phyloP scores from a whole-genome alignment of 2,329 filamentous ascomycete genomes.

The Mariannaea elegans region DNA sequence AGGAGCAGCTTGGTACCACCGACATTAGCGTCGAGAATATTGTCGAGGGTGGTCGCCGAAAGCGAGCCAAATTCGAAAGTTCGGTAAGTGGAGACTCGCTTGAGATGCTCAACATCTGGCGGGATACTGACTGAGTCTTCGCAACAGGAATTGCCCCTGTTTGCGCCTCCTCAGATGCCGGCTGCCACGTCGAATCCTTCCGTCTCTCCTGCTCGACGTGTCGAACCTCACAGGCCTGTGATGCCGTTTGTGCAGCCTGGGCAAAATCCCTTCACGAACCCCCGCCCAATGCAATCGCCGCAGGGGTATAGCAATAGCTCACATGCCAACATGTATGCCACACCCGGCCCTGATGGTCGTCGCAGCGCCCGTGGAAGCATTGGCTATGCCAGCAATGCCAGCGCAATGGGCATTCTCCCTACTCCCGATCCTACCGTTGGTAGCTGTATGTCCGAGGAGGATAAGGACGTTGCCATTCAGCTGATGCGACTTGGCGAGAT shows the following conservation, averaged over 20 bases:
- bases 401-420: conserved; percentile 71
- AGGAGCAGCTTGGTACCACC: conserved; percentile 90
- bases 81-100: conserved; percentile 74
- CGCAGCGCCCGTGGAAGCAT: conserved; percentile 70
- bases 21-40: conserved; percentile 99
- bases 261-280: conserved; percentile 82
- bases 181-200: conserved; percentile 97
- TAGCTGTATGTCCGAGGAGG: conserved; percentile 96
- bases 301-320: conserved; percentile 72
- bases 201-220: conserved; percentile 87
- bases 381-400: conserved; percentile 59
- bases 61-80: conserved; percentile 94
- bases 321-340: conserved; percentile 68
- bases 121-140: conserved; percentile 45
- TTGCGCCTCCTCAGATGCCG: conserved; percentile 93
- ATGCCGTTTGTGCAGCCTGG: conserved; percentile 79
- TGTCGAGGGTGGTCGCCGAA: conserved; percentile 93
- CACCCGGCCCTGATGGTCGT: conserved; percentile 68
- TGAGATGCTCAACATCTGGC: conserved; percentile 23
- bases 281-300: conserved; percentile 82
- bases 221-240: conserved; percentile 75
- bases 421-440: conserved; percentile 97
- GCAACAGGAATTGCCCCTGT: conserved; percentile 88
- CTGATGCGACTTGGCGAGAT: conserved; percentile 95
- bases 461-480: conserved; percentile 92